A percentile compares a stretch with the other conserved stretches of the same genome.
Conservation (phyloP, 2,329 filamentous ascomycete species). For the Tolypocladium endophyticum region DNA sequence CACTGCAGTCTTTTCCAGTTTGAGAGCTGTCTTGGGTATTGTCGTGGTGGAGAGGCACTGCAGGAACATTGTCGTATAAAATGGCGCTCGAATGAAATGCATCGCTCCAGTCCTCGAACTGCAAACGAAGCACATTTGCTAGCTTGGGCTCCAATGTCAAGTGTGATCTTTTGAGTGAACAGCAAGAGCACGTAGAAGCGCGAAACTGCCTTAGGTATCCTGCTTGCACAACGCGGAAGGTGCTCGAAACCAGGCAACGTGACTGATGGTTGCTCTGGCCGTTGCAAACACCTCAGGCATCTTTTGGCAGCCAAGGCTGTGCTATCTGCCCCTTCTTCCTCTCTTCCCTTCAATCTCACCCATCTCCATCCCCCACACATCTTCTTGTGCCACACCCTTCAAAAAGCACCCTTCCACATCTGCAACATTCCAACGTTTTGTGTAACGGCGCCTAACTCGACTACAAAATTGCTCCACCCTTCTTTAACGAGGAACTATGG, state of each 20-base stretch:
- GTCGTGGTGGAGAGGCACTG: neutral
- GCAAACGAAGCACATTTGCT: neutral
- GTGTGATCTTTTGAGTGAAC: too few species aligned
- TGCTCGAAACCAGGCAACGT: neutral
- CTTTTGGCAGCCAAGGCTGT: too few species aligned
- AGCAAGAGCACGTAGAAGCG: too few species aligned
- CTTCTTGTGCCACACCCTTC: too few species aligned
- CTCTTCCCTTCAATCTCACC: neutral
- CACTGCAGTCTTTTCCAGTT: neutral
- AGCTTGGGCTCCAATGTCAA: neutral
- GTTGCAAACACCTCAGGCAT: too few species aligned
- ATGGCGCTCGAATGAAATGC: neutral
- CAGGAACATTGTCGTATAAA: neutral
- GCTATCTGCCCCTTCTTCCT: neutral
- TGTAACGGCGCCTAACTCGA: neutral
- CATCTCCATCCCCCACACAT: neutral
- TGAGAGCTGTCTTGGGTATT: neutral
- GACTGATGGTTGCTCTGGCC: neutral
- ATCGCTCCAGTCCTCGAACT: neutral
- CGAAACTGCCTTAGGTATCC: too few species aligned
- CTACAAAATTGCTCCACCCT: neutral
- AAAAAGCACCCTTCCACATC: too few species aligned
- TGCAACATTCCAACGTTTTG: neutral
- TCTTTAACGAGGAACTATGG: slow-evolving; percentile 3
- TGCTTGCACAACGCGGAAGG: neutral